Conservation (phyloP, 306 rosid species). For the Biancaea sappan region DNA sequence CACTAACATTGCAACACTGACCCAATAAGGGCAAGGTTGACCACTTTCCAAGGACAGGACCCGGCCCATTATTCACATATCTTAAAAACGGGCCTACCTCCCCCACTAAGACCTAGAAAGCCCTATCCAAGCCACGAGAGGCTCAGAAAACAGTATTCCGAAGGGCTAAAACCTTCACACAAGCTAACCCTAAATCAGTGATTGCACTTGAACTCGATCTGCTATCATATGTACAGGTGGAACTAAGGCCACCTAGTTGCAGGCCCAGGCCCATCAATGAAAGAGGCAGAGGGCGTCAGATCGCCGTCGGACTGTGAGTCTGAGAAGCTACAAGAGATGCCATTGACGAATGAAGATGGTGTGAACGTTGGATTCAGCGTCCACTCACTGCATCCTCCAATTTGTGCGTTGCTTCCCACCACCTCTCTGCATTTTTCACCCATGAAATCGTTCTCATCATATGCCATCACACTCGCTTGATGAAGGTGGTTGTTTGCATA, state of each 20-base stretch:
- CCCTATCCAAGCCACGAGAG: not conserved
- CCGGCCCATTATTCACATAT: slow-evolving; percentile 11
- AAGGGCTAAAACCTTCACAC: not conserved
- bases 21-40: slow-evolving; percentile 4
- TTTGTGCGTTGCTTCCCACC: slow-evolving; percentile 23
- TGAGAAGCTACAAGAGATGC: slow-evolving; percentile 36
- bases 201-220: not conserved
- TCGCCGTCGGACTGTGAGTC: slow-evolving; percentile 58
- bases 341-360: slow-evolving; percentile 20
- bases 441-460: slow-evolving; percentile 32
- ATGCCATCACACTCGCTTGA: slow-evolving; percentile 28
- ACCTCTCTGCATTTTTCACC: slow-evolving; percentile 32
- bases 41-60: not conserved
- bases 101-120: slow-evolving; percentile 2
- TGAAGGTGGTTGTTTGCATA: slow-evolving; percentile 17
- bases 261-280: slow-evolving; percentile 9
- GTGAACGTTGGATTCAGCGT: slow-evolving; percentile 27
- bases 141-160: not conserved
- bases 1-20: slow-evolving; percentile 1
- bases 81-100: slow-evolving; percentile 1
- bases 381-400: slow-evolving; percentile 49
- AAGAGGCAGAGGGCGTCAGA: slow-evolving; percentile 37
- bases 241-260: slow-evolving; percentile 12
- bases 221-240: not conserved
- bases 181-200: not conserved